Conservation (phyloP, 257 asterid genomes). For the Rehmannia glutinosa region DNA sequence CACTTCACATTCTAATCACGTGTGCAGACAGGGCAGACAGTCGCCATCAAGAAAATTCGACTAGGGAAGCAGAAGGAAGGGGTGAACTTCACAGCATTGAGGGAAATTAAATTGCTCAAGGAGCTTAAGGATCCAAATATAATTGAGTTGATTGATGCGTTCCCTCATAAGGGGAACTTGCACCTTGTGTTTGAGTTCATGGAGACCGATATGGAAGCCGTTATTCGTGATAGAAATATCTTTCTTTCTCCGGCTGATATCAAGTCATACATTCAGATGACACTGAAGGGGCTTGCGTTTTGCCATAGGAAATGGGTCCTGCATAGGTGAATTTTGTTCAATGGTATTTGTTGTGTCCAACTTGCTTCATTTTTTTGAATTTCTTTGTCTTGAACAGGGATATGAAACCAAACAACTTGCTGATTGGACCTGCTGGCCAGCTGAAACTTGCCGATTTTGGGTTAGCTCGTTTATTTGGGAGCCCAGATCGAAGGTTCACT, state of each 20-base stretch:
- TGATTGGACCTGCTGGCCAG: slow-evolving; percentile 88
- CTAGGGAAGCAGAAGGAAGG: slow-evolving; percentile 97
- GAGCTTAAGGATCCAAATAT: slow-evolving; percentile 89
- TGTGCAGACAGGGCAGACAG: slow-evolving; percentile 86
- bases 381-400: slow-evolving; percentile 54
- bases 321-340: slow-evolving; percentile 65
- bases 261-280: slow-evolving; percentile 95
- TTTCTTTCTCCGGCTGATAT: slow-evolving; percentile 92
- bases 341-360: slow-evolving; percentile 10
- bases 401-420: slow-evolving; percentile 96
- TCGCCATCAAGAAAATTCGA: slow-evolving; percentile 95
- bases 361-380: slow-evolving; percentile 1
- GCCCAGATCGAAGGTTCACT: slow-evolving; percentile 94
- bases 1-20: background rate
- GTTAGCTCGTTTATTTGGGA: slow-evolving; percentile 92
- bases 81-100: slow-evolving; percentile 86
- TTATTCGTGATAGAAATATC: slow-evolving; percentile 88
- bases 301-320: slow-evolving; percentile 95
- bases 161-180: slow-evolving; percentile 90
- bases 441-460: slow-evolving; percentile 98
- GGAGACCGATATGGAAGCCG: slow-evolving; percentile 99
- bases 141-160: slow-evolving; percentile 88
- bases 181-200: slow-evolving; percentile 98
- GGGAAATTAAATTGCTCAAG: slow-evolving; percentile 93
- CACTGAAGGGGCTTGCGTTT: slow-evolving; percentile 81